phyloP scores from a whole-genome alignment of 2,329 filamentous ascomycete species.

The Myotisia sp. region DNA sequence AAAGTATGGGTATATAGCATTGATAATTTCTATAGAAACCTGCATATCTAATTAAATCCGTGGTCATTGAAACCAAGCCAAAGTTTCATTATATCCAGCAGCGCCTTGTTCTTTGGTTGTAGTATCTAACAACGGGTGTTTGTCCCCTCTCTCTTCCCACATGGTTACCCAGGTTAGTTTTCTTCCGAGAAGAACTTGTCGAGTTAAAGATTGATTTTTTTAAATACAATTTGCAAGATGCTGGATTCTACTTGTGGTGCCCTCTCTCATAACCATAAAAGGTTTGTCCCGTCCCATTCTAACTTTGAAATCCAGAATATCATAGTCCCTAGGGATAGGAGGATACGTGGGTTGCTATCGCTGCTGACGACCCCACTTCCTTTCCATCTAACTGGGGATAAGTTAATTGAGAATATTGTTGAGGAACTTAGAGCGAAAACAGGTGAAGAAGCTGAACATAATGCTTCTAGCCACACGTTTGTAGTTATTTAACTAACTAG shows the following conservation, averaged over 20 bases:
- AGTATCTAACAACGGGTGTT: no score
- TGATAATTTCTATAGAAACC: no score
- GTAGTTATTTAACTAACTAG: no score
- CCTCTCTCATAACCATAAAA: neutral
- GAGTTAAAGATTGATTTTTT: neutral
- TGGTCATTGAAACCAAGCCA: no score
- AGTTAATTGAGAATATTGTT: constrained; percentile 7
- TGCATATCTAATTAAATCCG: no score
- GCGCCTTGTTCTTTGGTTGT: no score
- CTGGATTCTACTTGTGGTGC: neutral
- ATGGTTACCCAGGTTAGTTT: no score
- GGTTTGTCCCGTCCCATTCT: constrained; percentile 8
- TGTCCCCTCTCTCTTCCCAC: no score
- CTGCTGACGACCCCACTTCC: constrained; percentile 7
- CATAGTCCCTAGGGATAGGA: constrained; percentile 9
- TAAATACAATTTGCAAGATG: constrained; percentile 1
- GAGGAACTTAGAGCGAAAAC: constrained; percentile 6
- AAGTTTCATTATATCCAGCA: no score
- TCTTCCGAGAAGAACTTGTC: constrained; percentile 1
- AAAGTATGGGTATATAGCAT: no score
- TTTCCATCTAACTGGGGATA: constrained; percentile 2
- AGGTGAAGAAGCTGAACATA: constrained; percentile 1
- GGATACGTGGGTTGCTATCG: constrained; percentile 6
- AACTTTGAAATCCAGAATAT: constrained; percentile 9
- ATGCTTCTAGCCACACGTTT: constrained; percentile 2